Evolutionary conservation across 352 stramenopile species (phyloP).

Genomic region (Phytophthora vignae): DNA sequence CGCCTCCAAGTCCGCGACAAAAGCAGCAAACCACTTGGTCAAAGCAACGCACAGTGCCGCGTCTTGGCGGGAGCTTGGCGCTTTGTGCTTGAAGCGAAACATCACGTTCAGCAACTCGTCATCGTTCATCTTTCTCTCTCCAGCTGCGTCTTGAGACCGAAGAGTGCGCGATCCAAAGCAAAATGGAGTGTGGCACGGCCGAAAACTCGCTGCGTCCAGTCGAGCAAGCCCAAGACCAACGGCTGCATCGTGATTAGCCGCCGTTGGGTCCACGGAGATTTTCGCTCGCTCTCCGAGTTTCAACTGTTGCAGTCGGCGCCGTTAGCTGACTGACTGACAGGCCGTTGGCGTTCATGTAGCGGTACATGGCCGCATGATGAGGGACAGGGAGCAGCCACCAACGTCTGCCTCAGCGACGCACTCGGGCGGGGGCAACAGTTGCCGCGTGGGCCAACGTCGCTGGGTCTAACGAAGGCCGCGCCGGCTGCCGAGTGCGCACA

Average conservation of each 20-base stretch:
- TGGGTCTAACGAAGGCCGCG: too few species aligned
- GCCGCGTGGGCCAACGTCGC: too few species aligned
- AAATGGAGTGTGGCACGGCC: not conserved
- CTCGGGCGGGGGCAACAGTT: too few species aligned
- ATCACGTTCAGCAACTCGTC: slow-evolving; percentile 40
- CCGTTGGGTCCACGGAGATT: not conserved
- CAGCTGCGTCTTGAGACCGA: not conserved
- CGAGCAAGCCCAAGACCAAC: not conserved
- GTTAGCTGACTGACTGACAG: not conserved
- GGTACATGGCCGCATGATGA: too few species aligned
- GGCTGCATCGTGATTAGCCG: not conserved
- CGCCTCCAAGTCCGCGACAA: slow-evolving; percentile 21
- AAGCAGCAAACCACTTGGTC: slow-evolving; percentile 23
- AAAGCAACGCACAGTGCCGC: slow-evolving; percentile 33
- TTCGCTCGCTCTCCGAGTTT: not conserved
- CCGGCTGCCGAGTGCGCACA: too few species aligned
- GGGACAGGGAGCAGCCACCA: too few species aligned
- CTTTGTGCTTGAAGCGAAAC: slow-evolving; percentile 59
- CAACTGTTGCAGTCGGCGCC: not conserved
- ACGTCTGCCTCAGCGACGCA: too few species aligned
- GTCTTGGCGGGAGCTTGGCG: slow-evolving; percentile 43
- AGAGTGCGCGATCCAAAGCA: not conserved
- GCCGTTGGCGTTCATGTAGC: not conserved
- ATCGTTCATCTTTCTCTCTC: slow-evolving; percentile 1
- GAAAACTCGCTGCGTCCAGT: not conserved